Percentiles rank a stretch among this genome's conserved stretches.
phyloP scores from a whole-genome alignment of 1,284 basidiomycete genomes.

The Mycena citricolor region DNA sequence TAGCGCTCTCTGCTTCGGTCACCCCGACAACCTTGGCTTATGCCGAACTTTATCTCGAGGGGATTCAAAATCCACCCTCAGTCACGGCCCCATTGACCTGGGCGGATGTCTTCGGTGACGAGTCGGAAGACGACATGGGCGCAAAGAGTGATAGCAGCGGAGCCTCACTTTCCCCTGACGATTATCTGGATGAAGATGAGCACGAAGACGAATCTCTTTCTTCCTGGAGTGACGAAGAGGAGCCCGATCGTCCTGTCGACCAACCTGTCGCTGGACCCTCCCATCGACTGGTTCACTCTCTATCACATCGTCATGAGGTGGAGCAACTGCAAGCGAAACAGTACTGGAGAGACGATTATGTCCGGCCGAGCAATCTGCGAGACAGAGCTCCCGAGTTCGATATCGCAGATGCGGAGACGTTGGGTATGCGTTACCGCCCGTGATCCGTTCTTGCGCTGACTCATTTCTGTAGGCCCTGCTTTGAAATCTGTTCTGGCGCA shows the following conservation, averaged over 20 bases:
- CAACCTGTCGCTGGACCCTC: slow-evolving; percentile 5
- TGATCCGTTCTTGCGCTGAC: slow-evolving; percentile 4
- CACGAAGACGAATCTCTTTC: slow-evolving; percentile 34
- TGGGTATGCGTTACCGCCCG: slow-evolving; percentile 46
- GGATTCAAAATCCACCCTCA: slow-evolving; percentile 43
- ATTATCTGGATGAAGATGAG: slow-evolving; percentile 44
- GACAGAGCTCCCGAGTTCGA: slow-evolving; percentile 46
- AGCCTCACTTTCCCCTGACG: slow-evolving; percentile 46
- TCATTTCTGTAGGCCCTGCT: slow-evolving; percentile 43
- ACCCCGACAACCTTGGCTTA: slow-evolving; percentile 44
- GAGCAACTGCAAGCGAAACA: slow-evolving; percentile 60
- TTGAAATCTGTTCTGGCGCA: slow-evolving; percentile 38
- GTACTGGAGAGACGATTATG: slow-evolving; percentile 61
- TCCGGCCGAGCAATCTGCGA: slow-evolving; percentile 49
- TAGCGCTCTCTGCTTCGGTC: slow-evolving; percentile 56
- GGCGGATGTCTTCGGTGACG: slow-evolving; percentile 73
- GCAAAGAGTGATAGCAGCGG: slow-evolving; percentile 44
- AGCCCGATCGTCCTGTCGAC: slow-evolving; percentile 13
- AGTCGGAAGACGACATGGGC: slow-evolving; percentile 59
- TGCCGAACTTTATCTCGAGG: slow-evolving; percentile 52
- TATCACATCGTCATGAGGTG: slow-evolving; percentile 48
- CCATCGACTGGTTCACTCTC: slow-evolving; percentile 32
- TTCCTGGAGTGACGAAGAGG: slow-evolving; percentile 26
- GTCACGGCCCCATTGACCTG: slow-evolving; percentile 53
- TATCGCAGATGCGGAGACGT: slow-evolving; percentile 64